phyloP scores from a whole-genome alignment of 1,284 basidiomycete species.

The Neotropicomus parvogracilis region DNA sequence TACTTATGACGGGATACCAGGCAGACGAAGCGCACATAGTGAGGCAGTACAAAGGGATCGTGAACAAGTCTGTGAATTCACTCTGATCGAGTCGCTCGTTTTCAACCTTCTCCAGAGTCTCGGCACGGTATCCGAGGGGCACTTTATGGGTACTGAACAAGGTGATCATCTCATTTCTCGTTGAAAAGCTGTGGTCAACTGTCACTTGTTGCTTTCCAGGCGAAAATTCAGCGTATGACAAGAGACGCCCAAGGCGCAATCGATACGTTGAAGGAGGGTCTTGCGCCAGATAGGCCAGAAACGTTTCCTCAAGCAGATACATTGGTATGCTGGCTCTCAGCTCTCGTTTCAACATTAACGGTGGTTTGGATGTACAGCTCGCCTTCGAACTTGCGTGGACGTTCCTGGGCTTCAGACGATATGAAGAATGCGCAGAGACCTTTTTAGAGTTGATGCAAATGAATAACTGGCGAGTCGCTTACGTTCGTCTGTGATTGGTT shows the following conservation, averaged over 20 bases:
- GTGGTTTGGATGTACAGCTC: constrained; percentile 41
- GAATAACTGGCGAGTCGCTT: constrained; percentile 57
- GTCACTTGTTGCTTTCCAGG: constrained; percentile 38
- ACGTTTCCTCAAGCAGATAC: constrained; percentile 70
- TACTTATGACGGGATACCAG: constrained; percentile 69
- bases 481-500: background rate
- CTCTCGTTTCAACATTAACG: background rate
- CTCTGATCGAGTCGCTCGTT: background rate
- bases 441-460: constrained; percentile 63
- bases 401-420: constrained; percentile 58
- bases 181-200: background rate
- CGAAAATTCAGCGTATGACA: constrained; percentile 72
- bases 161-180: constrained; percentile 34
- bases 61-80: constrained; percentile 47
- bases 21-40: constrained; percentile 65
- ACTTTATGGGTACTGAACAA: constrained; percentile 74
- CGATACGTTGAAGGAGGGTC: constrained; percentile 53
- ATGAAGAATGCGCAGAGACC: constrained; percentile 61
- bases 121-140: constrained; percentile 59
- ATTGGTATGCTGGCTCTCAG: constrained; percentile 39
- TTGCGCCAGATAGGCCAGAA: constrained; percentile 47
- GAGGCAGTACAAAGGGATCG: constrained; percentile 58
- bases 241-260: constrained; percentile 62
- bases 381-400: constrained; percentile 78
- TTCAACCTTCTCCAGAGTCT: constrained; percentile 37